Evolutionary conservation across 1,139 yeast species (phyloP), one percentile per base, ranked within the genome.

Genomic region (Magnusiomyces tetraspermus): DNA sequence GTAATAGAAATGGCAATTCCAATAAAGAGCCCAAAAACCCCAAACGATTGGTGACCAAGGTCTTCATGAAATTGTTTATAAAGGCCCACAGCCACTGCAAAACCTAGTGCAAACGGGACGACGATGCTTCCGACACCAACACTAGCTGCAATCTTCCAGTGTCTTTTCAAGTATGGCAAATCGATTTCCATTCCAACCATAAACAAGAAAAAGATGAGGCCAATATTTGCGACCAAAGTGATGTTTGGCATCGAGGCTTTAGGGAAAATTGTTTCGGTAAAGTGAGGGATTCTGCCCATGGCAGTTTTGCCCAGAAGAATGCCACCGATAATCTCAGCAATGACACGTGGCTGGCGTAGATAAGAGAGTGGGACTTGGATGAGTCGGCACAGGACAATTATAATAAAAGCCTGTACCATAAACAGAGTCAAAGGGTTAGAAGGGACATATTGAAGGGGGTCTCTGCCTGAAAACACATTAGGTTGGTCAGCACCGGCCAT

Each of bases 1-100:
- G 95, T 85, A 58, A 85, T 83, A 58, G 90, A 80, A 72, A 84
- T 75, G 1, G 95, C 90, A 21, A 83, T 88, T 2, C 90, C 89
- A 50, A 84, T 80, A 59, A 84, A 85, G 17, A 83, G 83, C 81
- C 82, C 79, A 60, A 76, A 84, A 0, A 87, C 82, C n/a, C 88
- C 81, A 63, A 83, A 84, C 53, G 78, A 70, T 44, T 80, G 73
- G 8, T 63, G 62, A 19, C 66, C 73, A 28, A 66, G 60, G 44
- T 72, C 66, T 11, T 58, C 59, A 26, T 59, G 57, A 63, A 82
- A 84, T 36, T 78, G 73, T 38, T 80, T 70, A 67, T 80, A 84
- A 42, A 85, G 65, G 0, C 92, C 90, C 28, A 76, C 74, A 0
- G 94, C 76, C 23, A 85, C 76, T 4, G 81, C 80, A 63, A 86